Conservation (phyloP, 2,329 filamentous ascomycete genomes). For the Laburnicola sp. region DNA sequence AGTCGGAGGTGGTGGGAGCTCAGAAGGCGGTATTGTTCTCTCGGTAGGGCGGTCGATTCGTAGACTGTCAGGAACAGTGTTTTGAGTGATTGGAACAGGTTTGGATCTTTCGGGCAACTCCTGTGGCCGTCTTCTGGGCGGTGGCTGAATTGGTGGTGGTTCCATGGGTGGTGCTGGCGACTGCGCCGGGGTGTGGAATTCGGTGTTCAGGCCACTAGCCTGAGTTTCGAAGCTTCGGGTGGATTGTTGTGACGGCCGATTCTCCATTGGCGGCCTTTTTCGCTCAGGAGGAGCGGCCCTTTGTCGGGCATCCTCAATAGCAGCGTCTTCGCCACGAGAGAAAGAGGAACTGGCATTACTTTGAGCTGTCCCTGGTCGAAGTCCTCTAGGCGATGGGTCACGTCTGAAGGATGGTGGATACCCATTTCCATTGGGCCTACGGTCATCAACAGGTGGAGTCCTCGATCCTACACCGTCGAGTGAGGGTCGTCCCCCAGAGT, state of each 20-base stretch:
- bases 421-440: constrained; percentile 38
- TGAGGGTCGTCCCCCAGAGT: constrained; percentile 32
- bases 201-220: constrained; percentile 21
- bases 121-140: constrained; percentile 18
- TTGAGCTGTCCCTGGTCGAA: constrained; percentile 42
- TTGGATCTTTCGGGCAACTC: constrained; percentile 12
- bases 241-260: constrained; percentile 32
- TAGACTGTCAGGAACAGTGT: neutral
- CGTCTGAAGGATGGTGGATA: constrained; percentile 27
- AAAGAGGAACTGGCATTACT: constrained; percentile 40
- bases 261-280: constrained; percentile 68
- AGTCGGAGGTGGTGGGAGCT: constrained; percentile 28
- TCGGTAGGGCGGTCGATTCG: neutral
- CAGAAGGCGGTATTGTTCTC: constrained; percentile 10
- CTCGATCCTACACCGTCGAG: constrained; percentile 26
- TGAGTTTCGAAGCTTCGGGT: constrained; percentile 32
- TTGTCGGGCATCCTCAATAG: constrained; percentile 26
- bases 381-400: constrained; percentile 39
- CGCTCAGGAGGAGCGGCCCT: constrained; percentile 56
- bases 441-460: constrained; percentile 29
- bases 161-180: constrained; percentile 17
- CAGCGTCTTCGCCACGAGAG: constrained; percentile 33
- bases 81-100: neutral
- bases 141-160: constrained; percentile 15
- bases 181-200: constrained; percentile 27